Evolutionary conservation across 257 asterid species (phyloP), one percentile per base, ranked within the genome.

Genomic region (Nicotiana paniculata): DNA sequence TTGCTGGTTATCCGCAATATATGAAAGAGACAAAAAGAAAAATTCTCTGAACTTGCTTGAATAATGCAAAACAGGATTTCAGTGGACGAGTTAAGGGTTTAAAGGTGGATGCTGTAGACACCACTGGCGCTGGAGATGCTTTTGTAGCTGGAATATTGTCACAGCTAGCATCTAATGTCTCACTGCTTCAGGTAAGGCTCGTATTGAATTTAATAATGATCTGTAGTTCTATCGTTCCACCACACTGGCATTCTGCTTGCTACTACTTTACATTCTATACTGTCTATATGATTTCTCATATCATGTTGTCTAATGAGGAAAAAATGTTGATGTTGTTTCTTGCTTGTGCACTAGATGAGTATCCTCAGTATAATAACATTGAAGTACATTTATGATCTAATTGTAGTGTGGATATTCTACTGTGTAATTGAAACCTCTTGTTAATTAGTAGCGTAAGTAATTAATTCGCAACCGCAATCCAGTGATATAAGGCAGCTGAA

Each of bases 51-150:
- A 1, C 9, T 75, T 51, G 26, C 63, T 75, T 51, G 1, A 51
- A 51, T 75, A 6, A 15, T 72, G 79, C 28, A 75, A 81, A 81
- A 43, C 92, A 96, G 99, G 97, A 92, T 83, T 96, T 94, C 81
- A 94, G 84, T 82, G 99, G 99, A 85, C 87, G 94, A 87, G 99
- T 94, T 70, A 88, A 88, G 84, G 99, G 99, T 54, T 77, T 96
- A 83, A 92, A 87, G 86, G 99, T 89, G 62, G 95, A 96, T 62
- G 79, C 96, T n/a, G 93, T 96, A 5, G 99, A 94, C 81, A 89
- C 98, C 26, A 96, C 99, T 0, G 99, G 99, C 5, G 98, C 99
- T 6, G 99, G 99, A 57, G 99, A 96, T 90, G 99, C 99, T 83
- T 96, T 94, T 84, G 99, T 96, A n/a, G 98, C 99, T 32, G 99